Evolutionary conservation across 2,329 filamentous ascomycete species (phyloP).

Genomic region (Ascochyta viciae-villosae): DNA sequence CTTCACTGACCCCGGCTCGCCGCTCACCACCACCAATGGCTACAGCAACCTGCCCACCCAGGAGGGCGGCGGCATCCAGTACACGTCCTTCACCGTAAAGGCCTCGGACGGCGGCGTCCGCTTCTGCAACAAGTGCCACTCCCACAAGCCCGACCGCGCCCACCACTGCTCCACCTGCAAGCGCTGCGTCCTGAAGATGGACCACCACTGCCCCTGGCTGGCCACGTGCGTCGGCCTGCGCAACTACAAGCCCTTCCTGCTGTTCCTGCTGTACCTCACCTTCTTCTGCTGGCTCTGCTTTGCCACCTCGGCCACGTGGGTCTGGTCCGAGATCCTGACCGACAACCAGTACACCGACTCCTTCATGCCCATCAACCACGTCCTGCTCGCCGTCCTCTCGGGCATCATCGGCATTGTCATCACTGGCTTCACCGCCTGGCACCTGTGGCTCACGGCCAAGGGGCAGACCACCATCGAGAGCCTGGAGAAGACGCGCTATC

Average conservation of each 20-base stretch:
- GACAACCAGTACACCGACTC: conserved; percentile 75
- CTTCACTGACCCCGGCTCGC: conserved; percentile 85
- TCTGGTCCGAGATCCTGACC: conserved; percentile 81
- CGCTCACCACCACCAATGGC: conserved; percentile 59
- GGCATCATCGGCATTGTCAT: conserved; percentile 93
- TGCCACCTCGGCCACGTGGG: conserved; percentile 78
- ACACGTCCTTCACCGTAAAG: conserved; percentile 88
- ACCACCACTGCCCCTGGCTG: conserved; percentile 98
- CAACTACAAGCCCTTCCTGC: conserved; percentile 94
- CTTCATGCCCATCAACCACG: conserved; percentile 87
- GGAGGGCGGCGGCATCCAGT: conserved; percentile 59
- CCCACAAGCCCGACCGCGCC: conserved; percentile 90
- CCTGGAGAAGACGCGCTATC: conserved; percentile 92
- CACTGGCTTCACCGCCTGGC: conserved; percentile 89
- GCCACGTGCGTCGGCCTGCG: conserved; percentile 91
- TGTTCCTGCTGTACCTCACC: conserved; percentile 90
- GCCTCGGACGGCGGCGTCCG: conserved; percentile 79
- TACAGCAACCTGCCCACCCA: conserved; percentile 85
- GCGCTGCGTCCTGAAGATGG: conserved; percentile 97
- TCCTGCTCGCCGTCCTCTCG: conserved; percentile 83
- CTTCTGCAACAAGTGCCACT: conserved; percentile 98
- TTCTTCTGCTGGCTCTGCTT: conserved; percentile 86
- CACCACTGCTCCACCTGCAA: conserved; percentile 97
- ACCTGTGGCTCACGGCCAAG: conserved; percentile 78
- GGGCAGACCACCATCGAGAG: conserved; percentile 96